Evolutionary conservation across 179 eudicot genomes (phyloP).

Genomic region (Carnegiea gigantea): DNA sequence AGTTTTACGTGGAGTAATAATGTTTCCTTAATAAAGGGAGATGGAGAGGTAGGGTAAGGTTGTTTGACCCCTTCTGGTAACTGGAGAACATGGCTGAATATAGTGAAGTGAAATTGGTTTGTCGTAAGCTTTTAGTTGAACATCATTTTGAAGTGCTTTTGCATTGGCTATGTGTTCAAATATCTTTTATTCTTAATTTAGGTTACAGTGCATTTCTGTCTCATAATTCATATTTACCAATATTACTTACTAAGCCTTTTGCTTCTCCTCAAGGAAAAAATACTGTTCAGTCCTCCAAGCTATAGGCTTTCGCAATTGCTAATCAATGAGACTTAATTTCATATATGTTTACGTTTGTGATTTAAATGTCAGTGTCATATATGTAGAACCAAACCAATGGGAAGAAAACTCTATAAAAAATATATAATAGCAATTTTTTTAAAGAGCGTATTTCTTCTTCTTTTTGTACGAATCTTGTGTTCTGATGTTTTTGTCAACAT

Average conservation of each 20-base stretch:
- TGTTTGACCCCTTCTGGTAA: neutral
- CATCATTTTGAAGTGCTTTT: too few species aligned
- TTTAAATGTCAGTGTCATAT: neutral
- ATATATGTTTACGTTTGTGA: neutral
- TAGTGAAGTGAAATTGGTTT: too few species aligned
- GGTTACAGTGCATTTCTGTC: too few species aligned
- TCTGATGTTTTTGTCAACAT: slow-evolving; percentile 17
- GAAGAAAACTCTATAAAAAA: neutral
- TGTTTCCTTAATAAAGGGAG: too few species aligned
- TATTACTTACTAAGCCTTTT: too few species aligned
- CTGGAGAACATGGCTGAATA: neutral
- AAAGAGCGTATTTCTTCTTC: neutral
- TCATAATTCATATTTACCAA: too few species aligned
- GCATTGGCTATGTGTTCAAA: too few species aligned
- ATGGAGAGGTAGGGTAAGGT: too few species aligned
- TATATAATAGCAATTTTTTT: neutral
- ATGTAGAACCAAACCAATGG: neutral
- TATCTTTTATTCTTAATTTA: too few species aligned
- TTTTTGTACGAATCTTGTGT: neutral
- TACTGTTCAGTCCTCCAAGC: neutral
- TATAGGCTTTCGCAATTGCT: neutral
- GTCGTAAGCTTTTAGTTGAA: too few species aligned
- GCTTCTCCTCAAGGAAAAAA: too few species aligned
- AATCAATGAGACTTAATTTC: neutral
- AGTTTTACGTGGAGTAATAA: too few species aligned